Percentiles rank a stretch among this genome's conserved stretches.
These are phyloP conservation scores for Rhizopus arrhizus DNA, from an alignment of 371 early-diverging fungal genomes.

Conservation along the genomic window DNA sequence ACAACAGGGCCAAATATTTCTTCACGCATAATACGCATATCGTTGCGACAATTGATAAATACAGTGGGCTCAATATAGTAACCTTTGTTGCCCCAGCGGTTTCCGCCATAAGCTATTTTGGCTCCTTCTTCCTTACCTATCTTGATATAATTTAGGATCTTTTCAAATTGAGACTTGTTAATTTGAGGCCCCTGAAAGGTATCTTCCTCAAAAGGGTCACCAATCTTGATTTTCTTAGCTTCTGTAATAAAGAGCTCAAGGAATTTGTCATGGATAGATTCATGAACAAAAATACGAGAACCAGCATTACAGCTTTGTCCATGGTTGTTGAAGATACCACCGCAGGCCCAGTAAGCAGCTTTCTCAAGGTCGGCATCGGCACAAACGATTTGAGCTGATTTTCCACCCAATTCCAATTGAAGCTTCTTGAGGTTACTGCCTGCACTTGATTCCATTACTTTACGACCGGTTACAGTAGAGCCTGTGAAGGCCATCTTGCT, in stretches of 20 bases:
- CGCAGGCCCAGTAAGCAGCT: constrained; percentile 72
- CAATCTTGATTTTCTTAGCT: constrained; percentile 60
- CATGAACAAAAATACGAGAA: constrained; percentile 82
- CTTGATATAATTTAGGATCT: constrained; percentile 66
- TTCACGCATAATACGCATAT: constrained; percentile 71
- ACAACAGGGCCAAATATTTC: constrained; percentile 95
- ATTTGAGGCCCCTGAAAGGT: constrained; percentile 77
- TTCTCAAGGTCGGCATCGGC: constrained; percentile 80
- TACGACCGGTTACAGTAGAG: constrained; percentile 56
- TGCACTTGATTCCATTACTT: constrained; percentile 57
- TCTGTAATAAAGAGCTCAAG: constrained; percentile 65
- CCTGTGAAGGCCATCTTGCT: constrained; percentile 71
- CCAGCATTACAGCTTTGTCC: constrained; percentile 93
- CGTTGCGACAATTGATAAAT: constrained; percentile 67
- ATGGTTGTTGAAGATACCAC: constrained; percentile 77
- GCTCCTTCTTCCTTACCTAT: constrained; percentile 65
- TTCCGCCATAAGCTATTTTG: constrained; percentile 67
- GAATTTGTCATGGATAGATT: constrained; percentile 73
- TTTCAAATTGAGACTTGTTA: constrained; percentile 75
- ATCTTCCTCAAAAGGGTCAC: constrained; percentile 59
- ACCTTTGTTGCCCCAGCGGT: constrained; percentile 67
- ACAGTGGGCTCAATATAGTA: constrained; percentile 84
- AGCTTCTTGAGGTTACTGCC: constrained; percentile 72
- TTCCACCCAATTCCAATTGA: constrained; percentile 91
- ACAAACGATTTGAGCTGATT: constrained; percentile 85